A percentile compares a stretch with the other conserved stretches of the same genome.
Evolutionary conservation across 371 early-diverging fungal species (phyloP).

Genomic region (Rhizopus stolonifer): DNA sequence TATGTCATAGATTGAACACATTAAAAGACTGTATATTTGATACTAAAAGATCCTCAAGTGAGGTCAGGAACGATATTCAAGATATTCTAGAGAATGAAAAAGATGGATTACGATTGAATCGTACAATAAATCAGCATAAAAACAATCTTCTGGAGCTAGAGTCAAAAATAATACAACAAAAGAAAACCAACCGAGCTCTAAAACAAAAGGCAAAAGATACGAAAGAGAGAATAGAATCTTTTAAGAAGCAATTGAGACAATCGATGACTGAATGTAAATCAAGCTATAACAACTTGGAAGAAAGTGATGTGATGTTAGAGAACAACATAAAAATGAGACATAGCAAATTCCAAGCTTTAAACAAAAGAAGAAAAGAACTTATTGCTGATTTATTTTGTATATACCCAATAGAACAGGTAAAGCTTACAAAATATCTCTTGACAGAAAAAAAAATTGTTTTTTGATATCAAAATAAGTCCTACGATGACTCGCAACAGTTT

Average conservation of each 20-base stretch:
- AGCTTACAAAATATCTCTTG: not conserved
- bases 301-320: slow-evolving; percentile 41
- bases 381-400: slow-evolving; percentile 62
- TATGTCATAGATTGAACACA: slow-evolving; percentile 40
- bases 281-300: slow-evolving; percentile 41
- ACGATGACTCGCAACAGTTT: slow-evolving; percentile 51
- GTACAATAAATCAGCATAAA: slow-evolving; percentile 26
- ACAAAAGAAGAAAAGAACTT: slow-evolving; percentile 52
- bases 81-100: slow-evolving; percentile 38
- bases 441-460: slow-evolving; percentile 22
- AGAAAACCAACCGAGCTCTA: slow-evolving; percentile 8
- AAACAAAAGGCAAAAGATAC: not conserved
- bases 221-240: slow-evolving; percentile 12
- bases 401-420: slow-evolving; percentile 68
- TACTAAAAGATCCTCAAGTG: slow-evolving; percentile 51
- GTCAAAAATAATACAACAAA: slow-evolving; percentile 16
- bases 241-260: slow-evolving; percentile 13
- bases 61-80: slow-evolving; percentile 48
- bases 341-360: slow-evolving; percentile 37
- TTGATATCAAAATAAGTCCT: slow-evolving; percentile 47
- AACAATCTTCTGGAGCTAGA: slow-evolving; percentile 15
- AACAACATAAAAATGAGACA: slow-evolving; percentile 52
- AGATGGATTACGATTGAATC: slow-evolving; percentile 41
- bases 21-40: slow-evolving; percentile 59
- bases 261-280: slow-evolving; percentile 32